These are phyloP conservation scores for Tetrahymena thermophila DNA, from an alignment of 73 alveolate species.

Conservation along the genomic window DNA sequence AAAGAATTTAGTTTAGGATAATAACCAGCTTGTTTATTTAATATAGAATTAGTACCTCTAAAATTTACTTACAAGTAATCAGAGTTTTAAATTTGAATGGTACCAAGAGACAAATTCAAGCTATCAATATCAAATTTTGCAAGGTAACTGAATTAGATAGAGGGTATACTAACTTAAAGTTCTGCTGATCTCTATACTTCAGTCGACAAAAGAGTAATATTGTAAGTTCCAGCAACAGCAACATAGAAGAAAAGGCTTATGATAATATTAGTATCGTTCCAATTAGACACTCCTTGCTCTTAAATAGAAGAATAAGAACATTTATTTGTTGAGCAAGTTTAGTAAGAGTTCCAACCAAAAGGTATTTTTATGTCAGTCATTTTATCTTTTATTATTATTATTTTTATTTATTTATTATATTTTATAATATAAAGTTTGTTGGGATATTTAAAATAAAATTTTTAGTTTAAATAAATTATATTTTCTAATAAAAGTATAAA, in stretches of 20 bases:
- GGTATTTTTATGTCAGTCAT: background rate
- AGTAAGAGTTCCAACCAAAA: background rate
- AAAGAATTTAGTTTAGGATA: background rate
- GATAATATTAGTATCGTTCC: background rate
- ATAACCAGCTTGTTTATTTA: background rate
- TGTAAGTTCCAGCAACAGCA: background rate
- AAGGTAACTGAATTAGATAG: background rate
- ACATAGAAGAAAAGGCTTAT: background rate
- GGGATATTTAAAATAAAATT: too few relatives aligned
- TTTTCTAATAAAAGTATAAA: too few relatives aligned
- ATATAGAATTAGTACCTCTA: background rate
- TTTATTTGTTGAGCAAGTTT: background rate
- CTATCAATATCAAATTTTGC: background rate
- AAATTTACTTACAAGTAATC: background rate
- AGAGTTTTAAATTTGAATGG: background rate
- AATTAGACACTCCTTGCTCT: background rate
- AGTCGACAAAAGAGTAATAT: background rate
- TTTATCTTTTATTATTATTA: background rate
- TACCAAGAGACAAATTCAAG: background rate
- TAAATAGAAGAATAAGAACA: background rate
- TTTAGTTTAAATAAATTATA: too few relatives aligned
- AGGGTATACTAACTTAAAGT: background rate
- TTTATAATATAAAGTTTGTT: too few relatives aligned
- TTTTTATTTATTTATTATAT: too few relatives aligned
- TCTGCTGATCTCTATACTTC: background rate